Evolutionary conservation across 2,329 filamentous ascomycete species (phyloP).

Genomic region (Aspergillus alliaceus): DNA sequence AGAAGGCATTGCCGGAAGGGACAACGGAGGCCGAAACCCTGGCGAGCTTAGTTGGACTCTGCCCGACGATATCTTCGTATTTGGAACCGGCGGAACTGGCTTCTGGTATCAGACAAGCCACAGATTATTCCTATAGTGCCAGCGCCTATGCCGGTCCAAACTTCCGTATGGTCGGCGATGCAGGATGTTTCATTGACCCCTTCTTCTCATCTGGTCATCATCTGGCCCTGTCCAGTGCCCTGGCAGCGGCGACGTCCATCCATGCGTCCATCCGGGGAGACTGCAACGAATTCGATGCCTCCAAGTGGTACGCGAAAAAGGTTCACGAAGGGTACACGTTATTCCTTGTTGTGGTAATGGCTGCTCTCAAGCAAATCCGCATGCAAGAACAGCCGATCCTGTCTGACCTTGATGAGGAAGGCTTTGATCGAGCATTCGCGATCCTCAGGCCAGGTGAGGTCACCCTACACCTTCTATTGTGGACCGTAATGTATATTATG

Average conservation of each 20-base stretch:
- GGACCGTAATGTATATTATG: no score
- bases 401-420: background rate
- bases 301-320: slow-evolving; percentile 46
- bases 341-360: slow-evolving; percentile 43
- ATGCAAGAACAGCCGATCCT: slow-evolving; percentile 3
- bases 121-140: slow-evolving; percentile 52
- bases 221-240: slow-evolving; percentile 43
- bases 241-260: slow-evolving; percentile 50
- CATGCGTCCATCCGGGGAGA: slow-evolving; percentile 21
- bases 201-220: slow-evolving; percentile 52
- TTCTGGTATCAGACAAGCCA: slow-evolving; percentile 41
- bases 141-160: slow-evolving; percentile 40
- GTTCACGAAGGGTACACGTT: slow-evolving; percentile 48
- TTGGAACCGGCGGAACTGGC: no score
- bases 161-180: no score
- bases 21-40: slow-evolving; percentile 27
- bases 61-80: no score
- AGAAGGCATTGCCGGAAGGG: no score
- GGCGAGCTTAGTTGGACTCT: no score
- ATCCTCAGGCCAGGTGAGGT: background rate
- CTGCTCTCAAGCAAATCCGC: slow-evolving; percentile 10
- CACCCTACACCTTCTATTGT: background rate
- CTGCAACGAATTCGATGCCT: slow-evolving; percentile 37
- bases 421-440: slow-evolving; percentile 1
- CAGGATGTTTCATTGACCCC: no score